Evolutionary conservation across 345 rosid genomes (phyloP).

Genomic region (Syzygium grande): DNA sequence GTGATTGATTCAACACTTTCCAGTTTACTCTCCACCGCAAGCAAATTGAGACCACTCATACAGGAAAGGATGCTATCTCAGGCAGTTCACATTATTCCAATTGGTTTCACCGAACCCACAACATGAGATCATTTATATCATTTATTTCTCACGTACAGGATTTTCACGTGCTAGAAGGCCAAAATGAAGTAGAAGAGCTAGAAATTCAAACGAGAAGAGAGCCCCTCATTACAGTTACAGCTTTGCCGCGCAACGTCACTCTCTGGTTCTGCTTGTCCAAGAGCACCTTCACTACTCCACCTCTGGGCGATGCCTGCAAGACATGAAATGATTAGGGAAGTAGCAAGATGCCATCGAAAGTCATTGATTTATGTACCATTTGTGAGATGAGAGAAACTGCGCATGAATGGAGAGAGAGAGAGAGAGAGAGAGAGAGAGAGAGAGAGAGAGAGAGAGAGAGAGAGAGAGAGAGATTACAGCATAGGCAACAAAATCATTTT

Average conservation of each 20-base stretch:
- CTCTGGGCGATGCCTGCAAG: constrained; percentile 53
- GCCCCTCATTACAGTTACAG: constrained; percentile 64
- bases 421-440: too few species aligned
- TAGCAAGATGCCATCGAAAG: neutral
- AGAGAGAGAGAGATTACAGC: constrained; percentile 23
- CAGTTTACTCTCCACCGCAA: neutral
- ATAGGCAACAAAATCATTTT: constrained; percentile 42
- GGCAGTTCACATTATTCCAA: too few species aligned
- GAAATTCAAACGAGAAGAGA: constrained; percentile 34
- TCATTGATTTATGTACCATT: neutral
- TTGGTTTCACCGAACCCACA: neutral
- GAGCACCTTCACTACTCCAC: constrained; percentile 49
- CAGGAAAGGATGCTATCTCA: neutral
- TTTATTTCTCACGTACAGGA: neutral
- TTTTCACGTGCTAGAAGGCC: neutral
- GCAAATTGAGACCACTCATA: neutral
- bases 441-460: neutral
- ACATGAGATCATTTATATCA: neutral
- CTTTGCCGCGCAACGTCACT: constrained; percentile 57
- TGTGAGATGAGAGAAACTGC: too few species aligned
- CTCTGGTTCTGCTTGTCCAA: constrained; percentile 39
- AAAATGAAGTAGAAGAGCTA: neutral
- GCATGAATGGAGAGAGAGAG: too few species aligned
- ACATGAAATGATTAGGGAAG: neutral
- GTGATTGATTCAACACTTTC: neutral